Evolutionary conservation across 805 yeast species (phyloP).

Genomic region (Starmerella bombicola): DNA sequence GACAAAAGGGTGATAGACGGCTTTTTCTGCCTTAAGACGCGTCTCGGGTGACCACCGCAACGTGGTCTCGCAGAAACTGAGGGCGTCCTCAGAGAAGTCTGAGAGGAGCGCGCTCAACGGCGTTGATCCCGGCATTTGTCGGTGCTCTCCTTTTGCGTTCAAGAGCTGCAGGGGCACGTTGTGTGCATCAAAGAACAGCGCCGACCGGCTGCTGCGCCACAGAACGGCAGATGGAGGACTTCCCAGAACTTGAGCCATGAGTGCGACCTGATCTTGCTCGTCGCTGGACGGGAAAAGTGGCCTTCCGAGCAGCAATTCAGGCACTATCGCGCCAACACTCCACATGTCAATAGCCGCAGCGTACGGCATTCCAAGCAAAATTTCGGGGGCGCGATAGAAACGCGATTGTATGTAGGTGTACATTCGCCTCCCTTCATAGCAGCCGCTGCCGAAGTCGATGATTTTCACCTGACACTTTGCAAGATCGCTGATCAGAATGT

Average conservation of each 20-base stretch:
- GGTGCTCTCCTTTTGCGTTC: conserved; percentile 15
- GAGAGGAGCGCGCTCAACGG: conserved; percentile 13
- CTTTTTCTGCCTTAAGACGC: conserved; percentile 31
- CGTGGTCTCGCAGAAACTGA: conserved; percentile 42
- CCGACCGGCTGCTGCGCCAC: conserved; percentile 27
- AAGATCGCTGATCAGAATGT: conserved; percentile 46
- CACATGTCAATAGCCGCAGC: conserved; percentile 89
- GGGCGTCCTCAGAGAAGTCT: conserved; percentile 15
- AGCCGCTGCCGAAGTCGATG: conserved; percentile 62
- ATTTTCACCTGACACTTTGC: conserved; percentile 43
- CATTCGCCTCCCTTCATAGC: conserved; percentile 56
- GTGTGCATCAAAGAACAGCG: conserved; percentile 30
- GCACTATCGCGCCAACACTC: conserved; percentile 95
- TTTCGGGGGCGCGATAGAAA: conserved; percentile 92
- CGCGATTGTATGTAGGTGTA: conserved; percentile 93
- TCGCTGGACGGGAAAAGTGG: conserved; percentile 94
- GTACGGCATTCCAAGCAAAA: conserved; percentile 80
- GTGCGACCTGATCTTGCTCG: conserved; percentile 77
- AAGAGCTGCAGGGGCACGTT: conserved; percentile 26
- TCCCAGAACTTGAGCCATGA: conserved; percentile 80
- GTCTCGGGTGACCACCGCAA: conserved; percentile 61
- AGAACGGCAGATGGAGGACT: conserved; percentile 51
- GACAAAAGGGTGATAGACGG: conserved; percentile 28
- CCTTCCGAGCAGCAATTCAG: conserved; percentile 83
- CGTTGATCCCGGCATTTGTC: conserved; percentile 17